Percentiles rank a stretch among this genome's conserved stretches.
Evolutionary conservation across 306 rosid genomes (phyloP).

Genomic region (Macrotyloma uniflorum): DNA sequence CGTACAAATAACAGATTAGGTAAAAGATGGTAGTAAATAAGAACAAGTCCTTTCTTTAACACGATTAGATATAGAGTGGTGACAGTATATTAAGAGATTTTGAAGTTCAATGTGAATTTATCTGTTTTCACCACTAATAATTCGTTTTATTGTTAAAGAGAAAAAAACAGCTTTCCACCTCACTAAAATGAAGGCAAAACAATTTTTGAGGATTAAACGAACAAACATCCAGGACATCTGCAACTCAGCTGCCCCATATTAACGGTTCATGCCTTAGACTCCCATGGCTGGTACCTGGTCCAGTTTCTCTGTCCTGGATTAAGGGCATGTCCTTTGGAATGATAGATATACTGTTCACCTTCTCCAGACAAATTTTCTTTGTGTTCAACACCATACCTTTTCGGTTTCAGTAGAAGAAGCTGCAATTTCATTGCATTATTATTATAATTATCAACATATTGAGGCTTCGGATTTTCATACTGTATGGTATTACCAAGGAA

Average conservation of each 20-base stretch:
- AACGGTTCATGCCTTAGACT: slow-evolving; percentile 61
- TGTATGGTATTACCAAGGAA: slow-evolving; percentile 14
- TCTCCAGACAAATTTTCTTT: slow-evolving; percentile 89
- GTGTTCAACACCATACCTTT: slow-evolving; percentile 85
- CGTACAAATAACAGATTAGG: neutral
- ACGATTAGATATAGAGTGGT: neutral
- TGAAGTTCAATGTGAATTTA: slow-evolving; percentile 9
- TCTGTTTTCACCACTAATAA: slow-evolving; percentile 31
- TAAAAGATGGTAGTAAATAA: neutral
- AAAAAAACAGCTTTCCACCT: slow-evolving; percentile 16
- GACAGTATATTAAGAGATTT: slow-evolving; percentile 1
- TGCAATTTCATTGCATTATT: slow-evolving; percentile 41
- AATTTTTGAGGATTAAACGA: slow-evolving; percentile 25
- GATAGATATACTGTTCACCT: slow-evolving; percentile 86
- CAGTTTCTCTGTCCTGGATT: slow-evolving; percentile 94
- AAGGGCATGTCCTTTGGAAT: slow-evolving; percentile 95
- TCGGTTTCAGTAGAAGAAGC: slow-evolving; percentile 90
- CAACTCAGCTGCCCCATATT: slow-evolving; percentile 22
- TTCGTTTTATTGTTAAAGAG: slow-evolving; percentile 16
- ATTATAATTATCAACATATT: slow-evolving; percentile 8
- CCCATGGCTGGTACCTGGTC: slow-evolving; percentile 96
- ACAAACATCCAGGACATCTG: slow-evolving; percentile 21
- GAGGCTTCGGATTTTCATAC: neutral
- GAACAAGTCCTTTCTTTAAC: neutral
- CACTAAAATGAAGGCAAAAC: slow-evolving; percentile 28